Conservation (phyloP, 139 green algal genomes). For the Chlorella sp. region DNA sequence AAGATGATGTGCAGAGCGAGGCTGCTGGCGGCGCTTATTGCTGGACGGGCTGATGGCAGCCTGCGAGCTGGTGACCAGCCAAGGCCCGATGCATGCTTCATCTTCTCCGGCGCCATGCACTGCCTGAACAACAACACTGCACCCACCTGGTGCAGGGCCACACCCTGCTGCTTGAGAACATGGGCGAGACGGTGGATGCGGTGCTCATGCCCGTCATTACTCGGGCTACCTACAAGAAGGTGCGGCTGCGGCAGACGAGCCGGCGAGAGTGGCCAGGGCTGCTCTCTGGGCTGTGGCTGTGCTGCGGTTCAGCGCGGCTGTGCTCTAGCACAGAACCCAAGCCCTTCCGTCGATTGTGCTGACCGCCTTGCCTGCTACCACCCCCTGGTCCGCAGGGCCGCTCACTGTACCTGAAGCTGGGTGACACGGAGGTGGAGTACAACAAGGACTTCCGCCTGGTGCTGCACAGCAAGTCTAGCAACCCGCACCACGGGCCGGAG, state of each 20-base stretch:
- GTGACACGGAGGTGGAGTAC: constrained; percentile 83
- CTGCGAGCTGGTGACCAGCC: neutral
- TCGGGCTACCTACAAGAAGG: constrained; percentile 49
- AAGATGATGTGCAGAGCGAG: too few relatives aligned
- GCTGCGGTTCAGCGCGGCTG: neutral
- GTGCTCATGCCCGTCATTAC: constrained; percentile 87
- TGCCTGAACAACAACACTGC: neutral
- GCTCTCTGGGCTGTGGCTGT: neutral
- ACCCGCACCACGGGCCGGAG: constrained; percentile 94
- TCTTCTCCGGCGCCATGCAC: neutral
- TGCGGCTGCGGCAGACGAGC: too few relatives aligned
- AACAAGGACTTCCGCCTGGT: constrained; percentile 80
- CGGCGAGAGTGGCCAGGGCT: neutral
- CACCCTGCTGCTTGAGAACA: constrained; percentile 90
- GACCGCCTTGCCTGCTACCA: neutral
- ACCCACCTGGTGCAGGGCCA: constrained; percentile 79
- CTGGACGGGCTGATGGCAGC: neutral
- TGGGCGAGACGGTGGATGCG: constrained; percentile 80
- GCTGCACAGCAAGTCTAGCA: constrained; percentile 82
- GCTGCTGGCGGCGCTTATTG: neutral
- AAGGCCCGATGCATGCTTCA: neutral
- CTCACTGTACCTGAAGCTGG: constrained; percentile 82
- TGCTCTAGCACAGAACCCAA: too few relatives aligned
- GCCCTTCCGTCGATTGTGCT: neutral
- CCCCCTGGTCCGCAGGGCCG: constrained; percentile 70